Conservation (phyloP, 208 protist genomes). For the Porcisia hertigi region DNA sequence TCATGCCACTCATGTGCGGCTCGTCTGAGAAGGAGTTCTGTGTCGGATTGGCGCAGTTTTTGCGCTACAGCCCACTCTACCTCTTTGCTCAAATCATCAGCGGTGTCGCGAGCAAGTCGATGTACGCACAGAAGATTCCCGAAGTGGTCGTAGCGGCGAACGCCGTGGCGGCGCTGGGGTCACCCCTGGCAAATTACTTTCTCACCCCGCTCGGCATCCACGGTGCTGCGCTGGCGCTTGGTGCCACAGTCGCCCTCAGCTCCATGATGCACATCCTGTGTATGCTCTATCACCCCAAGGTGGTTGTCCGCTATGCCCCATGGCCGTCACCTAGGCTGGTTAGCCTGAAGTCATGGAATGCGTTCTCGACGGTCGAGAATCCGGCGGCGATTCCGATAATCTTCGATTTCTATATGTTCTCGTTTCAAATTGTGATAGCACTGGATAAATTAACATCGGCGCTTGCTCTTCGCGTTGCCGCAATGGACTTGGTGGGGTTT, state of each 20-base stretch:
- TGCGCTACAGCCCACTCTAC: conserved; percentile 55
- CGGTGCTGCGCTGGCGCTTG: conserved; percentile 49
- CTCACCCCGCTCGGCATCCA: conserved; percentile 57
- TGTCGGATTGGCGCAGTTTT: conserved; percentile 45
- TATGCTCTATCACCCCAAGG: conserved; percentile 52
- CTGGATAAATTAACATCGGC: conserved; percentile 40
- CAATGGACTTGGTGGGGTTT: conserved; percentile 54
- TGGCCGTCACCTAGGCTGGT: conserved; percentile 65
- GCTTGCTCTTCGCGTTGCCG: conserved; percentile 56
- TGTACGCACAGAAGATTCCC: conserved; percentile 64
- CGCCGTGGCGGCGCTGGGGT: conserved; percentile 44
- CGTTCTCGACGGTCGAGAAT: conserved; percentile 56
- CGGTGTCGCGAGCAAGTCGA: conserved; percentile 61
- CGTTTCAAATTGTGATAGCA: conserved; percentile 64
- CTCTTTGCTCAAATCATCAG: conserved; percentile 59
- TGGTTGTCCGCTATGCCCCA: conserved; percentile 44
- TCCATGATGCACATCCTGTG: conserved; percentile 42
- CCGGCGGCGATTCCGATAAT: conserved; percentile 61
- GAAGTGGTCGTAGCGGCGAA: conserved; percentile 54
- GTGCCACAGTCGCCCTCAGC: conserved; percentile 37
- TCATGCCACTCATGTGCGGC: conserved; percentile 35
- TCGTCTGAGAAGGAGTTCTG: conserved; percentile 51
- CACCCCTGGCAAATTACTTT: conserved; percentile 59
- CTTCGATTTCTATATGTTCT: conserved; percentile 82
- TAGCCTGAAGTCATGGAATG: conserved; percentile 38